A percentile compares a stretch with the other conserved stretches of the same genome.
These are phyloP conservation scores for Yamadazyma scolyti DNA, from an alignment of 805 yeast genomes.

Conservation along the genomic window DNA sequence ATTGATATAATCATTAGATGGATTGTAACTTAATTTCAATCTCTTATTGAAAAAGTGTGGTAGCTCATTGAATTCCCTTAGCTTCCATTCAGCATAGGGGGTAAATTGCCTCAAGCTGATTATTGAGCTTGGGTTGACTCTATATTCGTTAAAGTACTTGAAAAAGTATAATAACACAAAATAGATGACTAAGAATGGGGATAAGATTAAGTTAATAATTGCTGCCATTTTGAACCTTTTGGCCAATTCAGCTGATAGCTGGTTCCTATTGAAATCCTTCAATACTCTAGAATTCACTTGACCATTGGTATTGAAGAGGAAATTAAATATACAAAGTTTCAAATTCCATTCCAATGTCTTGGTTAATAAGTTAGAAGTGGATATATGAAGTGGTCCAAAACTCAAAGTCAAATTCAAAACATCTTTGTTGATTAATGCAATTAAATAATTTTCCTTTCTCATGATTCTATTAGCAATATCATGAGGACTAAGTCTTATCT, in stretches of 20 bases:
- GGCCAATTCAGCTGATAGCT: conserved; percentile 63
- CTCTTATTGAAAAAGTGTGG: conserved; percentile 84
- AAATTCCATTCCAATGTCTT: conserved; percentile 94
- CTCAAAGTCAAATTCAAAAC: conserved; percentile 60
- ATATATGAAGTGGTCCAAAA: conserved; percentile 11
- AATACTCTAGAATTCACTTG: conserved; percentile 71
- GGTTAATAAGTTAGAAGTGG: conserved; percentile 51
- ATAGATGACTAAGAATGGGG: conserved; percentile 85
- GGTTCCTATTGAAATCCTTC: conserved; percentile 65
- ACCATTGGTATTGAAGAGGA: conserved; percentile 78
- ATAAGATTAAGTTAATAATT: conserved; percentile 69
- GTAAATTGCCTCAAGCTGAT: conserved; percentile 76
- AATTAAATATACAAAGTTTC: conserved; percentile 82
- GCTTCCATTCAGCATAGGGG: conserved; percentile 92
- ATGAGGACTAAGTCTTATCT: conserved; percentile 81
- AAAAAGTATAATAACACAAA: conserved; percentile 81
- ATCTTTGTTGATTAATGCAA: conserved; percentile 81
- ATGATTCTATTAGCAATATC: conserved; percentile 92
- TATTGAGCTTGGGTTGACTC: conserved; percentile 79
- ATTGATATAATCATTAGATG: conserved; percentile 79
- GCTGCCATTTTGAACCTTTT: conserved; percentile 88
- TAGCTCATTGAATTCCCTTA: conserved; percentile 90
- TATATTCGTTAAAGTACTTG: conserved; percentile 88
- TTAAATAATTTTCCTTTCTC: conserved; percentile 92
- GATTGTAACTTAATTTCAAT: conserved; percentile 68